A percentile compares a stretch with the other conserved stretches of the same genome.
Conservation (phyloP, 495 filamentous ascomycete species). For the Aspergillus affinis region DNA sequence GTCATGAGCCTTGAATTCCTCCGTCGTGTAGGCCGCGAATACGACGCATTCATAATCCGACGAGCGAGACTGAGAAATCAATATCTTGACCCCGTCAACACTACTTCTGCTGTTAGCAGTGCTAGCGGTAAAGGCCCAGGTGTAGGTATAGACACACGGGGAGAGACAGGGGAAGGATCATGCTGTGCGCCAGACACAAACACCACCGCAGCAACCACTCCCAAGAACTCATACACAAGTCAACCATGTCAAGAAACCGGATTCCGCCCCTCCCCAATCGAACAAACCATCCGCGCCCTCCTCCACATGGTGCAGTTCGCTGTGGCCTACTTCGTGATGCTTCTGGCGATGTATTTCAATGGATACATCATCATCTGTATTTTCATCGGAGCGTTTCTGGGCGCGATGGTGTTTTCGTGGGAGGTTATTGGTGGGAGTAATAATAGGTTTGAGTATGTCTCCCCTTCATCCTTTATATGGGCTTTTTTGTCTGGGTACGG, state of each 20-base stretch:
- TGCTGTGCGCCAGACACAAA: background rate
- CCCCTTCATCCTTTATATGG: no score
- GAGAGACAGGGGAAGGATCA: no score
- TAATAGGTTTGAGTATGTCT: conserved; percentile 16
- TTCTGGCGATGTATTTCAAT: conserved; percentile 68
- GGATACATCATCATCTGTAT: conserved; percentile 64
- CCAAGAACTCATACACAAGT: no score
- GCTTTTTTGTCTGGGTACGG: no score
- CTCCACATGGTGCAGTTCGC: conserved; percentile 68
- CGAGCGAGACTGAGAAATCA: conserved; percentile 28
- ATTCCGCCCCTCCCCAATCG: conserved; percentile 49
- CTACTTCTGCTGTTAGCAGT: no score
- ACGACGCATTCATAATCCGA: conserved; percentile 57
- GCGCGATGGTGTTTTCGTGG: conserved; percentile 60
- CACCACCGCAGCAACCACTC: background rate
- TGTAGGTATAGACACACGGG: no score
- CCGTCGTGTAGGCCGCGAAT: conserved; percentile 57
- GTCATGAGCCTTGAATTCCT: conserved; percentile 64
- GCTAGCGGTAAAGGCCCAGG: no score
- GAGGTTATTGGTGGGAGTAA: conserved; percentile 31
- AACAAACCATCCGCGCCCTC: conserved; percentile 61
- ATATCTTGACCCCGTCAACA: conserved; percentile 6
- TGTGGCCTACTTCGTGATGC: conserved; percentile 70
- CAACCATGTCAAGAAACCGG: background rate
- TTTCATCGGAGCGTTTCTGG: conserved; percentile 61